Evolutionary conservation across 257 asterid species (phyloP), one percentile per base, ranked within the genome.

Genomic region (Cinchona pubescens): DNA sequence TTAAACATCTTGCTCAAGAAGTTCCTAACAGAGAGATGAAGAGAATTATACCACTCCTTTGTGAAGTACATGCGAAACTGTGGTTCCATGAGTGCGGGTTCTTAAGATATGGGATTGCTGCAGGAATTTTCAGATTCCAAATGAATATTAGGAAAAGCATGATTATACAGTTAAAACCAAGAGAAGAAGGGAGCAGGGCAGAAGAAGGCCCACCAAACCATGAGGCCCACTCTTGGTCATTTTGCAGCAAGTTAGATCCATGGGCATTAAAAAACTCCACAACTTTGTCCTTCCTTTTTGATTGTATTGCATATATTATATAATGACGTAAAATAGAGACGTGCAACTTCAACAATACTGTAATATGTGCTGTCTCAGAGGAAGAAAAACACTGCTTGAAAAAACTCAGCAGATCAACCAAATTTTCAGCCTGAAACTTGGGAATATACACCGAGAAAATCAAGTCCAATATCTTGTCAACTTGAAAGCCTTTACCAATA

Each of bases 51-150:
- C 99, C 99, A 94, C 80, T 91, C 98, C 80, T 90, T 91, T 8
- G 98, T 81, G 49, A 92, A 94, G 85, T 87, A 91, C 45, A 92
- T 75, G n/a, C 92, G 88, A 85, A 89, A 94, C 77, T 81, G 88
- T 16, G 98, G 91, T 80, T 94, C 97, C 85, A n/a, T n/a, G 83
- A 83, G 62, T 89, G 91, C 64, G 99, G 96, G 77, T 89, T 88
- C 91, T 88, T 91, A 82, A 90, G 49, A 79, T 90, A 94, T 68
- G 96, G 91, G 71, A 94, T 76, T 30, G 94, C 99, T 92, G 96
- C 93, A 84, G 62, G 66, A 71, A 78, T 51, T 69, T 43, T 67
- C 72, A 42, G 16, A 76, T 16, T 35, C 59, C 69, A 38, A 16
- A 19, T 65, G 35, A 4, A 53, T 63, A 77, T 51, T 67, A 51